Evolutionary conservation across 805 yeast species (phyloP), one percentile per base, ranked within the genome.

Genomic region (Teunomyces gatunensis): DNA sequence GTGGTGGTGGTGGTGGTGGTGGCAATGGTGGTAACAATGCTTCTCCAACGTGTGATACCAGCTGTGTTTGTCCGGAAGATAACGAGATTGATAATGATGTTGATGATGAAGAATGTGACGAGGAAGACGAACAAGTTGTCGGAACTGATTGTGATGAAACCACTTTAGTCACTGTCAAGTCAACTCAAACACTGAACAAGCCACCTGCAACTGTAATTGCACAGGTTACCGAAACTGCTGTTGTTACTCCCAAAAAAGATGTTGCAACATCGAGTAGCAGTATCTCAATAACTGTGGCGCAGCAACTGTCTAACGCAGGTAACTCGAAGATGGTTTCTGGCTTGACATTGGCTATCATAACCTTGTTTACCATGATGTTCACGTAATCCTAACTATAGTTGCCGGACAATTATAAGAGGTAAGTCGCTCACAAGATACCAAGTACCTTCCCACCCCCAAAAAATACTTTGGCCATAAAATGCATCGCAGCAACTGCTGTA

Each of bases 41-140:
- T 11, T 21, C 32, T 29, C 50, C 50, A 39, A 48, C 49, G 23
- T 52, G 53, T 46, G 51, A 51, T 23, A 28, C 54, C 23, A 27
- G 44, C 39, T 48, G 53, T 44, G 30, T 46, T 28, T 51, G 55
- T 39, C 46, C 50, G 4, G 47, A 47, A 25, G 54, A 47, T 17
- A 47, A 47, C 34, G 55, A 45, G 12, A 48, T 44, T 6, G 50
- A 46, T 17, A 47, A 51, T 25, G 58, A 54, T 30, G 51, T 45
- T 33, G 54, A 53, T 18, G 55, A 53, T 18, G 57, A 50, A 13
- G 57, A 50, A 13, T 51, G 54, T 13, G 42, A 52, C 4, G 55
- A 49, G 21, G 43, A 37, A 9, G 51, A 53, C 5, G 48, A 37
- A 18, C 44, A 47, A 25, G 51, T 45, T 23, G 42, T 35, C 15